phyloP scores from a whole-genome alignment of 2,329 filamentous ascomycete species.

The Leptosphaerulina australis region DNA sequence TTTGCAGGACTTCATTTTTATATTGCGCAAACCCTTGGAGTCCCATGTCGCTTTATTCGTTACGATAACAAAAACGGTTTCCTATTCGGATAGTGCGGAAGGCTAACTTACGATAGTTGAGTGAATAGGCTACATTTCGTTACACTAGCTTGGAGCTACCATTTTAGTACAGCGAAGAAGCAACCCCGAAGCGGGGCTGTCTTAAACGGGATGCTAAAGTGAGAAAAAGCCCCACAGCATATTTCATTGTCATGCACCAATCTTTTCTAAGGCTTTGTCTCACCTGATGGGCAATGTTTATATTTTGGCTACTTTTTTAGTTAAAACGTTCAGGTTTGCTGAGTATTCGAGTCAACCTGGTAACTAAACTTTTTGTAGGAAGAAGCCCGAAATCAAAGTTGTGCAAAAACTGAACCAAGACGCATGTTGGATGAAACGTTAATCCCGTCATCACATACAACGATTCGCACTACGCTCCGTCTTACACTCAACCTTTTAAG shows the following conservation, averaged over 20 bases:
- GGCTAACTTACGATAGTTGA: background rate
- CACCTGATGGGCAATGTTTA: too few relatives aligned
- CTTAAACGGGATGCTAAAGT: slow-evolving; percentile 18
- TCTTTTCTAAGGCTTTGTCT: background rate
- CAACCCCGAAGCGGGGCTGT: background rate
- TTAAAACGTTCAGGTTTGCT: too few relatives aligned
- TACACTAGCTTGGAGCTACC: background rate
- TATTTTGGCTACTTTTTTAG: too few relatives aligned
- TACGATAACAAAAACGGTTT: background rate
- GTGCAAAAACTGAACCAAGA: too few relatives aligned
- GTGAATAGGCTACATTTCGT: background rate
- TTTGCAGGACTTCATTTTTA: background rate
- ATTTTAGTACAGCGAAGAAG: background rate
- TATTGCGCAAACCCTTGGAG: background rate
- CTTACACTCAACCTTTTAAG: too few relatives aligned
- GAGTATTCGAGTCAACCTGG: too few relatives aligned
- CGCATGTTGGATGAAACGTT: too few relatives aligned
- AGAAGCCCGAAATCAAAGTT: too few relatives aligned
- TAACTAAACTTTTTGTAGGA: too few relatives aligned
- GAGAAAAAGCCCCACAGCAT: slow-evolving; percentile 15
- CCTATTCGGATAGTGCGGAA: background rate
- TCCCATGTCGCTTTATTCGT: background rate
- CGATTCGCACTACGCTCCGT: too few relatives aligned
- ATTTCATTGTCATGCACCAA: background rate
- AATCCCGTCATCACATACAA: too few relatives aligned